These are phyloP conservation scores for Lactarius sanguifluus DNA, from an alignment of 768 basidiomycete genomes.

Conservation along the genomic window DNA sequence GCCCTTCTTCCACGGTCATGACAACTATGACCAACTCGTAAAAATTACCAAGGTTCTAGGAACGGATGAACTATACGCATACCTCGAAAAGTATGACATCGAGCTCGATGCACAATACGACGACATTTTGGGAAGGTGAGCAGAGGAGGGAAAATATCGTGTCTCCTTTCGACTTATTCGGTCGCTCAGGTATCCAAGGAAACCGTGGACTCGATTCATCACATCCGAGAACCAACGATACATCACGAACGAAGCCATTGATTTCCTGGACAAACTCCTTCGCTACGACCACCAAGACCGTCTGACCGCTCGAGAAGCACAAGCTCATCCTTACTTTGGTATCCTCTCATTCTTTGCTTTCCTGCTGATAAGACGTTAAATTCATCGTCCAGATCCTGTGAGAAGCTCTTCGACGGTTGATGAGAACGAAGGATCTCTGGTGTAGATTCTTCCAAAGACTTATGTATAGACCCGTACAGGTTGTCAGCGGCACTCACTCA, in stretches of 20 bases:
- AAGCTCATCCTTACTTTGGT: conserved; percentile 93
- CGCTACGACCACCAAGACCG: conserved; percentile 98
- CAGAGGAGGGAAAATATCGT: conserved; percentile 14
- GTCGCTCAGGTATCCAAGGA: conserved; percentile 73
- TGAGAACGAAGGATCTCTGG: conserved; percentile 60
- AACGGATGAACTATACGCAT: conserved; percentile 90
- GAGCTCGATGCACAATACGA: conserved; percentile 96
- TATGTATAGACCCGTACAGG: conserved; percentile 17
- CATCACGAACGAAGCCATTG: conserved; percentile 95
- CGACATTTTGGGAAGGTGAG: conserved; percentile 83
- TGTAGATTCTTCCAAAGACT: conserved; percentile 30
- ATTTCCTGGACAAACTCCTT: conserved; percentile 92
- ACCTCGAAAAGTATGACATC: conserved; percentile 94
- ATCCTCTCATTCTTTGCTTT: conserved; percentile 29
- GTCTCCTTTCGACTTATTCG: conserved; percentile 13
- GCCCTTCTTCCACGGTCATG: conserved; percentile 98
- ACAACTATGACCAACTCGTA: conserved; percentile 97
- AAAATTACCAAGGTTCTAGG: conserved; percentile 98
- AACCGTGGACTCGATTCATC: conserved; percentile 94
- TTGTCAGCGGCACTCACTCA: conserved; percentile 21
- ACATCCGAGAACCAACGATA: conserved; percentile 95
- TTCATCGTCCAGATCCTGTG: conserved; percentile 59
- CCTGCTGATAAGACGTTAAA: conserved; percentile 29
- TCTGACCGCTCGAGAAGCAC: conserved; percentile 90
- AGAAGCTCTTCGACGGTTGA: conserved; percentile 54